These are phyloP conservation scores for Brassica incana DNA, from an alignment of 345 rosid genomes.

Conservation along the genomic window DNA sequence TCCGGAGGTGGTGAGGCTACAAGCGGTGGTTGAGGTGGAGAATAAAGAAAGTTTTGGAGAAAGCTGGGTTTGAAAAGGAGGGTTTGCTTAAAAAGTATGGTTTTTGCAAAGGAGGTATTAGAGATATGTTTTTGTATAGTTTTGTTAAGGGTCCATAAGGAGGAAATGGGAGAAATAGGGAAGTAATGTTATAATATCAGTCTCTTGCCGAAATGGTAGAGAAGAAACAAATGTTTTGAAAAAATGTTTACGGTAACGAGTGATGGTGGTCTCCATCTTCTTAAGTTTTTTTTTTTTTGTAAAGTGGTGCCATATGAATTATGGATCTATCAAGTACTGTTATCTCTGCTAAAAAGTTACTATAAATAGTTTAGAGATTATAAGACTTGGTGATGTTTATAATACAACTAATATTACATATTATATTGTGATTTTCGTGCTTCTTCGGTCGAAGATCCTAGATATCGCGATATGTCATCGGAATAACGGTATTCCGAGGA, in stretches of 20 bases:
- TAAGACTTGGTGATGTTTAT: not conserved
- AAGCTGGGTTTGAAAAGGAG: constrained; percentile 62
- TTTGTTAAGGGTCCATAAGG: constrained; percentile 1
- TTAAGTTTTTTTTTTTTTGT: not conserved
- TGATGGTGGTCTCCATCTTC: not conserved
- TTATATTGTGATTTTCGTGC: not conserved
- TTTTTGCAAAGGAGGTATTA: constrained; percentile 49
- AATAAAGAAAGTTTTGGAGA: constrained; percentile 56
- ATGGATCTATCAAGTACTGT: not conserved
- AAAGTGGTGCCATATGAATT: not conserved
- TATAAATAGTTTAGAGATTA: not conserved
- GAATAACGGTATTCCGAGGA: no score
- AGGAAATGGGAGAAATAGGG: not conserved
- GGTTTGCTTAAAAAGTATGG: constrained; percentile 62
- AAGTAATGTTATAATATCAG: not conserved
- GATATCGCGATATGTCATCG: no score
- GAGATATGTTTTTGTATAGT: constrained; percentile 47
- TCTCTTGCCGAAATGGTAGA: not conserved
- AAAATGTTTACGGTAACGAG: constrained; percentile 15
- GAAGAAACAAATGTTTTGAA: not conserved
- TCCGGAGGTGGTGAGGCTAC: constrained; percentile 47
- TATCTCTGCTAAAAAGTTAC: not conserved
- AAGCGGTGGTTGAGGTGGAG: constrained; percentile 60
- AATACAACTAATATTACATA: not conserved
- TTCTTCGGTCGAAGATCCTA: not conserved